Percentiles rank a stretch among this genome's conserved stretches.
Evolutionary conservation across 2,329 filamentous ascomycete genomes (phyloP).

Genomic region (Stachybotrys echinatus): DNA sequence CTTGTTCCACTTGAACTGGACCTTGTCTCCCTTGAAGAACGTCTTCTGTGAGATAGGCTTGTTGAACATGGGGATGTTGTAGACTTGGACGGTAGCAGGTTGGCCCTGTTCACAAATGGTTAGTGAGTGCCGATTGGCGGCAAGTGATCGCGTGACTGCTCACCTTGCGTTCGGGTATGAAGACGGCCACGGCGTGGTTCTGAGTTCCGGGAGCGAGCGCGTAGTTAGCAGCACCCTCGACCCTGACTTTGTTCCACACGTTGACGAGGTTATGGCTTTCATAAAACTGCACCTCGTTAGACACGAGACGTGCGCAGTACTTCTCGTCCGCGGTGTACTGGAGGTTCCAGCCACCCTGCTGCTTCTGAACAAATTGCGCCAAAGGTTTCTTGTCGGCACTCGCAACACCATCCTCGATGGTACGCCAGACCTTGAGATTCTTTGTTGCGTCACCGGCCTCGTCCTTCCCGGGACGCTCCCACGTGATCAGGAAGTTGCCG

Average conservation of each 20-base stretch:
- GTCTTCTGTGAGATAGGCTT: slow-evolving; percentile 90
- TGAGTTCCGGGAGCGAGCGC: slow-evolving; percentile 76
- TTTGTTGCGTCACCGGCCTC: slow-evolving; percentile 89
- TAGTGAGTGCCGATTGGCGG: slow-evolving; percentile 5
- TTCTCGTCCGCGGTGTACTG: slow-evolving; percentile 94
- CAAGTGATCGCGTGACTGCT: slow-evolving; percentile 13
- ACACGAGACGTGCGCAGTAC: slow-evolving; percentile 88
- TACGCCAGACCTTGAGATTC: slow-evolving; percentile 96
- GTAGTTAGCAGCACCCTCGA: slow-evolving; percentile 87
- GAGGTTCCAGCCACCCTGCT: slow-evolving; percentile 91
- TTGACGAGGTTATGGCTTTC: slow-evolving; percentile 78
- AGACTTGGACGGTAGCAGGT: slow-evolving; percentile 91
- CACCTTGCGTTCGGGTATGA: slow-evolving; percentile 93
- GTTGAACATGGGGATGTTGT: slow-evolving; percentile 82
- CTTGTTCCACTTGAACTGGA: slow-evolving; percentile 97
- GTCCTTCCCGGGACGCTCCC: slow-evolving; percentile 91
- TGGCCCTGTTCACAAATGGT: slow-evolving; percentile 57
- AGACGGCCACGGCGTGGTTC: slow-evolving; percentile 89
- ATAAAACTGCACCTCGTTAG: slow-evolving; percentile 97
- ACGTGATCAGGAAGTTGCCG: slow-evolving; percentile 91
- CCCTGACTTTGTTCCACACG: slow-evolving; percentile 92
- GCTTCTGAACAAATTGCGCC: slow-evolving; percentile 92
- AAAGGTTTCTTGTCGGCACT: slow-evolving; percentile 66
- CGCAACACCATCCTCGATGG: slow-evolving; percentile 62
- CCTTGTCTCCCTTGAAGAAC: slow-evolving; percentile 99